Evolutionary conservation across 2,329 filamentous ascomycete genomes (phyloP).

Genomic region (Sporothrix pseudoabietina): DNA sequence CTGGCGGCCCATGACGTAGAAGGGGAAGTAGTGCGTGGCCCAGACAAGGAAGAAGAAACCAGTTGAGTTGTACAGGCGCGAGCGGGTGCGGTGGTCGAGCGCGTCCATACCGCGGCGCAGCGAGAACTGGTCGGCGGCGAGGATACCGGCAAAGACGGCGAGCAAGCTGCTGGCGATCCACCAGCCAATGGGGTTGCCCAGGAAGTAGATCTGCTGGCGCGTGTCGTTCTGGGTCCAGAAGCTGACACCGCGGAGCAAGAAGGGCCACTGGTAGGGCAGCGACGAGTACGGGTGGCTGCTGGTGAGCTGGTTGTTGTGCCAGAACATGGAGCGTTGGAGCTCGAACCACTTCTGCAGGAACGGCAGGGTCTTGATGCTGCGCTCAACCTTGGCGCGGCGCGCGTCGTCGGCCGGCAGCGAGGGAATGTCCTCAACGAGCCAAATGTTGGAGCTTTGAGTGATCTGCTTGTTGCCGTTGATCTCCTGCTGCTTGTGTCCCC

Average conservation of each 20-base stretch:
- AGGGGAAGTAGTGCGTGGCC: conserved; percentile 96
- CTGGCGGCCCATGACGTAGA: conserved; percentile 97
- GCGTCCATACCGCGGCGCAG: conserved; percentile 91
- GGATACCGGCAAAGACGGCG: conserved; percentile 88
- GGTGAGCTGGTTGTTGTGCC: conserved; percentile 97
- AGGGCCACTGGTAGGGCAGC: conserved; percentile 95
- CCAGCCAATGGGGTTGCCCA: conserved; percentile 96
- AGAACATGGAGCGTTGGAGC: conserved; percentile 97
- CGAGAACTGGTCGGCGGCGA: conserved; percentile 90
- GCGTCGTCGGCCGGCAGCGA: conserved; percentile 70
- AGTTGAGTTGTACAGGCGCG: conserved; percentile 94
- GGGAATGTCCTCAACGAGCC: conserved; percentile 91
- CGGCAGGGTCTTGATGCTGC: conserved; percentile 77
- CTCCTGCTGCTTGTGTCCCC: conserved; percentile 95
- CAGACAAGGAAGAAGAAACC: conserved; percentile 99
- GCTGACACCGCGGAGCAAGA: conserved; percentile 93
- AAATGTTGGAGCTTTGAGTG: conserved; percentile 85
- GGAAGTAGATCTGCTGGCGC: conserved; percentile 95
- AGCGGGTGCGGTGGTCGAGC: conserved; percentile 88
- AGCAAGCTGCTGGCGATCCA: conserved; percentile 92
- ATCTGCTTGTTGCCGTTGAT: conserved; percentile 99
- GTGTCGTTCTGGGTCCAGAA: conserved; percentile 99
- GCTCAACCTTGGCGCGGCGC: conserved; percentile 73
- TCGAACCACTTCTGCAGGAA: conserved; percentile 96
- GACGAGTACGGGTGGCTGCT: conserved; percentile 96